Base-by-base conservation (phyloP, 2,329 filamentous ascomycete genomes). In the Aspergillus sp. region DNA sequence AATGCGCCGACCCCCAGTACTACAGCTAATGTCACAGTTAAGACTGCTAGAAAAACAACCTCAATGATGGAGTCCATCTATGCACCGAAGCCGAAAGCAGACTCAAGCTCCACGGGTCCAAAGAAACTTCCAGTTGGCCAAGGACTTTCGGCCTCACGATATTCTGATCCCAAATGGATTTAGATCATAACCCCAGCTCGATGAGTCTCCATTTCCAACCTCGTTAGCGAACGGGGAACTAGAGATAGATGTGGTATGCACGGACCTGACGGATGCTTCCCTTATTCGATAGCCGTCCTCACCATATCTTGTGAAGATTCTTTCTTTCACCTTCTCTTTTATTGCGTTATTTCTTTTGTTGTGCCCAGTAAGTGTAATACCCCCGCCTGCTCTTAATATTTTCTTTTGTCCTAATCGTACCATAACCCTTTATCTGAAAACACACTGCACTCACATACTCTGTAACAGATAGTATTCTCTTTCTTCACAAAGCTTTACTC, bases 41-140 rank as follows among this genome's bases (percentile, higher is more conserved):
- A 55, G 31, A 4, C 39, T 33, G 17, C 50, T 17, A 19, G 6
- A 45, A 45, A 17, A 8, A 45, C 15, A 15, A 39, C 31, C 35
- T 25, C 55, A n/a, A 57, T 66, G n/a, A 52, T 59, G 25, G 48
- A 55, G 15, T 65, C 63, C 6, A 59, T 65, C 0, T 57, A 65
- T 33, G 62, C 63, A 0, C 59, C 63, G 4, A 55, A 55, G 21
- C 53, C 57, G 17, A n/a, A 17, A 21, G 33, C 15, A 17, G 8
- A 19, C 17, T 35, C 39, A 40, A 35, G 11, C n/a, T n/a, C 45
- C 15, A 27, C 25, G 17, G 33, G 37, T n/a, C 19, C 27, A 19
- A 43, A 25, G 15, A 49, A 43, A 23, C n/a, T 15, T 14, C 8
- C 39, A 17, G 14, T 25, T 45, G 11, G 33, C 27, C n/a, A 48